A percentile compares a stretch with the other conserved stretches of the same genome.
These are phyloP conservation scores for Nakazawaea wyomingensis DNA, from an alignment of 805 yeast species.

Conservation along the genomic window DNA sequence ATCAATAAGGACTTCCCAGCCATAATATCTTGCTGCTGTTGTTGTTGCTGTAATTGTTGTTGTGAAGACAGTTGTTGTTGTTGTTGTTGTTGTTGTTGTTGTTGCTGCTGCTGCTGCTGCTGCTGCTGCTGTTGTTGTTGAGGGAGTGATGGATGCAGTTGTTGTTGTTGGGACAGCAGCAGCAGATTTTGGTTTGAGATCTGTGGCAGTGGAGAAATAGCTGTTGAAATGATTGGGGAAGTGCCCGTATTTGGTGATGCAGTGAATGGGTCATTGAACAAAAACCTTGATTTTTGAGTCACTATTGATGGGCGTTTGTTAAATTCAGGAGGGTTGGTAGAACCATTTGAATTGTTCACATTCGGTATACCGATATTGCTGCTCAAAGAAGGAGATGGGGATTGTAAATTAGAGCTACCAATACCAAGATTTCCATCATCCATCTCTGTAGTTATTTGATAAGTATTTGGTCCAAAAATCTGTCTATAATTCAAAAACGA, in stretches of 20 bases:
- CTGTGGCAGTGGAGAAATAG: conserved; percentile 11
- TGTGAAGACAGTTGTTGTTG: conserved; percentile 5
- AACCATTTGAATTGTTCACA: conserved; percentile 3
- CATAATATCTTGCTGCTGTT: conserved; percentile 19
- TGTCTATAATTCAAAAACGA: conserved; percentile 35
- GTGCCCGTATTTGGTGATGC: conserved; percentile 13
- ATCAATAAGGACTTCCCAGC: conserved; percentile 39
- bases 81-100: conserved; percentile 7
- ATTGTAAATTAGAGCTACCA: conserved; percentile 13
- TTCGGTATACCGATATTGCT: not conserved
- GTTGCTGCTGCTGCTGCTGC: conserved; percentile 12
- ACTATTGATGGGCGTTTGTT: conserved; percentile 50
- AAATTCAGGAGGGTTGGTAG: not conserved
- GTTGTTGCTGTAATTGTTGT: conserved; percentile 13
- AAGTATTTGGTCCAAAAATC: conserved; percentile 47
- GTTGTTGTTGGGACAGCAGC: conserved; percentile 3
- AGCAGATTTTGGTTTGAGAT: conserved; percentile 4
- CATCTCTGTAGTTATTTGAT: conserved; percentile 35
- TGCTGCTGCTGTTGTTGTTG: conserved; percentile 13
- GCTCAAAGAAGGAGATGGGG: conserved; percentile 12
- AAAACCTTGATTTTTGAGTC: conserved; percentile 59
- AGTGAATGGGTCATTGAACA: conserved; percentile 60
- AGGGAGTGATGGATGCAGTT: conserved; percentile 4
- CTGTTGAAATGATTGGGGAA: conserved; percentile 13
- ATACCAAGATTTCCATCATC: conserved; percentile 20